Percentiles rank a stretch among this genome's conserved stretches.
These are phyloP conservation scores for Paragyromitra xinjiangensis DNA, from an alignment of 495 filamentous ascomycete species.

Conservation along the genomic window DNA sequence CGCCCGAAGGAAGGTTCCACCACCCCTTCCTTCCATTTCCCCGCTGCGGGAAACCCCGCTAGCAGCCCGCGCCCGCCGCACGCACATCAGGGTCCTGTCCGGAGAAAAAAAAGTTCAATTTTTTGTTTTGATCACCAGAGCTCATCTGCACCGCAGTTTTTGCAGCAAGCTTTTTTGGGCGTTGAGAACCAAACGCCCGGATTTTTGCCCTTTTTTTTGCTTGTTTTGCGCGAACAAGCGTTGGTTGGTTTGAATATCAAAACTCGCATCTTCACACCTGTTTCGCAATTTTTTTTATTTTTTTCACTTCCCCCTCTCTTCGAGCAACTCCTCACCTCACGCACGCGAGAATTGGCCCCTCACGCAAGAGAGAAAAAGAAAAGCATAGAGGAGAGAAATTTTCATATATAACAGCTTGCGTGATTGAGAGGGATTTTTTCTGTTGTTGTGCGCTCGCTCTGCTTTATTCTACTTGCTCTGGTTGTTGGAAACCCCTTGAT, in stretches of 20 bases:
- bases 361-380: slow-evolving; percentile 25
- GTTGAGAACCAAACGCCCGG: slow-evolving; percentile 46
- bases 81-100: slow-evolving; percentile 35
- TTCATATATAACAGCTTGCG: slow-evolving; percentile 32
- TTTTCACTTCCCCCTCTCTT: slow-evolving; percentile 25
- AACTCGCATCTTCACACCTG: slow-evolving; percentile 39
- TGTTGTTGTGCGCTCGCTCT: slow-evolving; percentile 5
- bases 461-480: slow-evolving; percentile 11
- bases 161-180: slow-evolving; percentile 21
- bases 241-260: slow-evolving; percentile 54
- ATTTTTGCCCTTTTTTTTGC: slow-evolving; percentile 38
- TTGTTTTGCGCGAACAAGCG: slow-evolving; percentile 34
- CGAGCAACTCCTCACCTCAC: slow-evolving; percentile 16
- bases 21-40: slow-evolving; percentile 37
- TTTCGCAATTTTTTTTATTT: slow-evolving; percentile 27
- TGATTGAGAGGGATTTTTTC: slow-evolving; percentile 36
- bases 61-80: slow-evolving; percentile 27
- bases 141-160: slow-evolving; percentile 32
- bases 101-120: slow-evolving; percentile 15
- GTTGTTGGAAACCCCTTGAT: slow-evolving; percentile 29
- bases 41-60: slow-evolving; percentile 42
- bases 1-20: slow-evolving; percentile 46
- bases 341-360: slow-evolving; percentile 19
- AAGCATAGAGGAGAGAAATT: slow-evolving; percentile 16
- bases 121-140: slow-evolving; percentile 19